Conservation (phyloP, 805 yeast genomes). For the Myxozyma nipponensis region DNA sequence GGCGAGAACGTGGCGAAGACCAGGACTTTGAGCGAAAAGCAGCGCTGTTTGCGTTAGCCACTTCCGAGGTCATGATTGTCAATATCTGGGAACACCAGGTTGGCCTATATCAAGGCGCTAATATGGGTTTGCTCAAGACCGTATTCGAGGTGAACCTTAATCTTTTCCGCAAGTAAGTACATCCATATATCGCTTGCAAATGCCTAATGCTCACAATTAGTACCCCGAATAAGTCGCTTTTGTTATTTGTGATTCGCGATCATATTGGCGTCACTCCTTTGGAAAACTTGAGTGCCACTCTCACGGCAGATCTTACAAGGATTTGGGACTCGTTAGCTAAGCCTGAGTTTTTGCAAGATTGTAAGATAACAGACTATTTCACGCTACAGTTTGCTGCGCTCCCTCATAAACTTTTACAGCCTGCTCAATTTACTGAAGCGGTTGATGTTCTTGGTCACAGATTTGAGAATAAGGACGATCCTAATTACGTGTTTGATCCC, state of each 20-base stretch:
- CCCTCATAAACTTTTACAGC: slow-evolving; percentile 80
- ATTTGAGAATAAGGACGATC: slow-evolving; percentile 39
- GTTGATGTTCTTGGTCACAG: slow-evolving; percentile 61
- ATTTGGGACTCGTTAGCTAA: slow-evolving; percentile 78
- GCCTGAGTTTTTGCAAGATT: slow-evolving; percentile 58
- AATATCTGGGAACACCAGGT: slow-evolving; percentile 97
- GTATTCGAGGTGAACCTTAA: slow-evolving; percentile 93
- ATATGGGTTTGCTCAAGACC: slow-evolving; percentile 90
- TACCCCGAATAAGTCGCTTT: slow-evolving; percentile 47
- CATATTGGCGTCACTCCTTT: slow-evolving; percentile 85
- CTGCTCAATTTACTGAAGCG: slow-evolving; percentile 61
- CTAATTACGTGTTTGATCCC: slow-evolving; percentile 51
- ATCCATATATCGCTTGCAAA: not conserved
- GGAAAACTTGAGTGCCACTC: slow-evolving; percentile 61
- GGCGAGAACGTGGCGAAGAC: slow-evolving; percentile 96
- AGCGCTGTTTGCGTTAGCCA: slow-evolving; percentile 88
- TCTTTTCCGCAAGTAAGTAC: slow-evolving; percentile 63
- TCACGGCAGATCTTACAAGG: slow-evolving; percentile 64
- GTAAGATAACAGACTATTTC: slow-evolving; percentile 68
- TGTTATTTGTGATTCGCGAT: slow-evolving; percentile 88
- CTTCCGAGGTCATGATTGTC: slow-evolving; percentile 83
- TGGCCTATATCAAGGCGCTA: slow-evolving; percentile 96
- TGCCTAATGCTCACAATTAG: slow-evolving; percentile 1
- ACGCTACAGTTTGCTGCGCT: slow-evolving; percentile 78
- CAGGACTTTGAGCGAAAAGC: slow-evolving; percentile 97